Conservation (phyloP, 129 eudicot species). For the Chrysanthemum lavandulifolium region DNA sequence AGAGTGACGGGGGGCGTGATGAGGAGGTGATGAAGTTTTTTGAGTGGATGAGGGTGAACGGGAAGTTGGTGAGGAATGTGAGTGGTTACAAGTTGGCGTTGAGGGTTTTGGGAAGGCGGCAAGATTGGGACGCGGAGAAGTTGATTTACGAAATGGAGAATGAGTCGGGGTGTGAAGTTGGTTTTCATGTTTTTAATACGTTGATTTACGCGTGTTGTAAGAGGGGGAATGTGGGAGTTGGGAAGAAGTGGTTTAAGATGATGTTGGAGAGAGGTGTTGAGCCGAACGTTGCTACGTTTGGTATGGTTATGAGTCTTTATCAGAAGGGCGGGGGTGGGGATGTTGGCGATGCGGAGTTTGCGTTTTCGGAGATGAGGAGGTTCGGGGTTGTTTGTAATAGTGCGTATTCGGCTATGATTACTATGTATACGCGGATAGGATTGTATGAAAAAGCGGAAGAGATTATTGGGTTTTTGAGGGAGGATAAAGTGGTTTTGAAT, state of each 20-base stretch:
- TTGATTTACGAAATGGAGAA: slow-evolving; percentile 61
- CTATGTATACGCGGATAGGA: slow-evolving; percentile 78
- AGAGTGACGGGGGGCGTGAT: slow-evolving; percentile 48
- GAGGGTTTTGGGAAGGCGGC: slow-evolving; percentile 81
- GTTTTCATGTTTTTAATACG: slow-evolving; percentile 65
- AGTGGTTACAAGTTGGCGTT: slow-evolving; percentile 65
- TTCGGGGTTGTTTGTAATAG: slow-evolving; percentile 48
- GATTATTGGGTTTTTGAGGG: slow-evolving; percentile 50
- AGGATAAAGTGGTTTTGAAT: slow-evolving; percentile 60
- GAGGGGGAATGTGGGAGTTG: slow-evolving; percentile 52
- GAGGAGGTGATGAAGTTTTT: slow-evolving; percentile 53
- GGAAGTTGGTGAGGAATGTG: slow-evolving; percentile 62
- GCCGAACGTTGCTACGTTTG: slow-evolving; percentile 91
- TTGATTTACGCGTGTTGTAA: slow-evolving; percentile 75
- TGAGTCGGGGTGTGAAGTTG: slow-evolving; percentile 60
- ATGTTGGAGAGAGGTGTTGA: slow-evolving; percentile 63
- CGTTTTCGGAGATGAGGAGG: slow-evolving; percentile 71
- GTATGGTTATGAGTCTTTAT: slow-evolving; percentile 89
- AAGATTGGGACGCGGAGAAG: slow-evolving; percentile 73
- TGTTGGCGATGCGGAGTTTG: slow-evolving; percentile 85
- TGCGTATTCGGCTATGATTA: slow-evolving; percentile 94
- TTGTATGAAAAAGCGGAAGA: slow-evolving; percentile 64
- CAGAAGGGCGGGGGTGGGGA: slow-evolving; percentile 64
- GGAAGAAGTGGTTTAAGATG: slow-evolving; percentile 70
- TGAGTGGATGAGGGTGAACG: slow-evolving; percentile 71